Evolutionary conservation across 805 yeast genomes (phyloP).

Genomic region (Saccharomyces kudriavzevii): DNA sequence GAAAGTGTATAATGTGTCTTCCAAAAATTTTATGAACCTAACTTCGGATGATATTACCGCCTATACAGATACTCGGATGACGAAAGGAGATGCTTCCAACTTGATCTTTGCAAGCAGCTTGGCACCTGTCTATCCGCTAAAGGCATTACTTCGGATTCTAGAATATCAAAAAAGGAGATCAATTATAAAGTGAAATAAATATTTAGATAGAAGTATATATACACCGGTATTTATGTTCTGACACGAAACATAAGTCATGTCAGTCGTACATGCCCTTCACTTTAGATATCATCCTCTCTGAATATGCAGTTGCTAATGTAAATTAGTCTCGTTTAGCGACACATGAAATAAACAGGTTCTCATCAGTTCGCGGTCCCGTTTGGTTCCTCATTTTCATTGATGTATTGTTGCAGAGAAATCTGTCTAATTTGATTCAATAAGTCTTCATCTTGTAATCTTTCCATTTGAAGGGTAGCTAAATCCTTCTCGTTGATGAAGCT

Average conservation of each 20-base stretch:
- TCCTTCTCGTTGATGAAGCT: conserved; percentile 30
- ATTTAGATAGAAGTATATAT: neutral
- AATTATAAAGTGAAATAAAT: neutral
- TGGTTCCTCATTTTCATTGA: conserved; percentile 17
- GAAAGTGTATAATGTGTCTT: neutral
- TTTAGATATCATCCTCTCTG: neutral
- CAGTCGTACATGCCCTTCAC: neutral
- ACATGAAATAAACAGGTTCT: neutral
- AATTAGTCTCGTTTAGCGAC: neutral
- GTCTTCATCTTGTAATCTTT: conserved; percentile 29
- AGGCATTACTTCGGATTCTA: conserved; percentile 14
- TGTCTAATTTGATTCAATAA: conserved; percentile 27
- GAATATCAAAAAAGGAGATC: conserved; percentile 6
- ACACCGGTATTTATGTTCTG: neutral
- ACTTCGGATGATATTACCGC: conserved; percentile 3
- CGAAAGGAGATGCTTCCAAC: conserved; percentile 25
- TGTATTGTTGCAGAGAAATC: conserved; percentile 26
- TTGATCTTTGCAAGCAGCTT: conserved; percentile 22
- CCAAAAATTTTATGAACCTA: neutral
- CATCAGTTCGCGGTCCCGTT: conserved; percentile 1
- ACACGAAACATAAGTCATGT: neutral
- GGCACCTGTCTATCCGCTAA: conserved; percentile 25
- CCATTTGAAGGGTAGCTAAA: conserved; percentile 19
- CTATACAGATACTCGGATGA: conserved; percentile 7
- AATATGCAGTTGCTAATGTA: neutral